A percentile compares a stretch with the other conserved stretches of the same genome.
Conservation (phyloP, 1,284 basidiomycete genomes). For the Trichosporon sp. region DNA sequence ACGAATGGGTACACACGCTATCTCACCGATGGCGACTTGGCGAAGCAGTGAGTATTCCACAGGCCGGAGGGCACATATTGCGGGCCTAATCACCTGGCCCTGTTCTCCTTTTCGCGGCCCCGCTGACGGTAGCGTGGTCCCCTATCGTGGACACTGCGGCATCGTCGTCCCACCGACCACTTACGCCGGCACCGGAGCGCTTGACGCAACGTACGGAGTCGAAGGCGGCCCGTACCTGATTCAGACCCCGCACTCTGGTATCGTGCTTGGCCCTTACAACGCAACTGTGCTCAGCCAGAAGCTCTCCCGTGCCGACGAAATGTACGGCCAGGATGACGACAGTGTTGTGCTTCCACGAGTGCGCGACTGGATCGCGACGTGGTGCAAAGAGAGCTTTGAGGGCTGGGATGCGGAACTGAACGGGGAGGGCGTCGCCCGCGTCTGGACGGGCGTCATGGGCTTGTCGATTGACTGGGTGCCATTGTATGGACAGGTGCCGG, state of each 20-base stretch:
- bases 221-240: slow-evolving; percentile 30
- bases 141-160: slow-evolving; percentile 25
- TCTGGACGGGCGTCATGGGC: slow-evolving; percentile 31
- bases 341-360: slow-evolving; percentile 10
- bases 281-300: not conserved
- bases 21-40: slow-evolving; percentile 21
- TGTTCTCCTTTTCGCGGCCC: too few species aligned
- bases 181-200: slow-evolving; percentile 16
- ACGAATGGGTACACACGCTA: slow-evolving; percentile 37
- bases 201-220: slow-evolving; percentile 21
- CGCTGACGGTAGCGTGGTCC: slow-evolving; percentile 19
- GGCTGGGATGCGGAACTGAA: slow-evolving; percentile 25
- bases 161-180: slow-evolving; percentile 23
- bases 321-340: slow-evolving; percentile 21
- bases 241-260: slow-evolving; percentile 22
- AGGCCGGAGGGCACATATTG: too few species aligned
- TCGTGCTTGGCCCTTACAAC: slow-evolving; percentile 23
- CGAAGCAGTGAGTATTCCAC: not conserved
- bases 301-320: slow-evolving; percentile 10
- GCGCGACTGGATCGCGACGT: slow-evolving; percentile 7
- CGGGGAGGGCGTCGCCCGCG: slow-evolving; percentile 24
- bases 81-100: too few species aligned
- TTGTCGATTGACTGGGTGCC: slow-evolving; percentile 28
- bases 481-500: slow-evolving; percentile 25
- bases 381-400: slow-evolving; percentile 18